These are phyloP conservation scores for Chytridium lagenaria DNA, from an alignment of 371 early-diverging fungal genomes.

Conservation along the genomic window DNA sequence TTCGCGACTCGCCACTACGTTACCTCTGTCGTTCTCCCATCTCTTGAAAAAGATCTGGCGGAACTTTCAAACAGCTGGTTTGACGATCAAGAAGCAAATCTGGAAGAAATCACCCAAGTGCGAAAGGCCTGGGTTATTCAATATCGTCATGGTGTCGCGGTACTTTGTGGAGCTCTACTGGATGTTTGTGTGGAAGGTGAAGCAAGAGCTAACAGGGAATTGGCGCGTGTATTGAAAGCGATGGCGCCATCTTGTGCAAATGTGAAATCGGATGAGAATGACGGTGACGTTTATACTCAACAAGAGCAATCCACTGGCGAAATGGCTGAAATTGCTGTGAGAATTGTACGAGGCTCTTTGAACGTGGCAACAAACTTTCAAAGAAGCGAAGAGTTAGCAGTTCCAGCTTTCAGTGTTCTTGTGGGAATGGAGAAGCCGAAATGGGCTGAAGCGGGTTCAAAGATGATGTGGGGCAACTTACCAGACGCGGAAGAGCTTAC, in stretches of 20 bases:
- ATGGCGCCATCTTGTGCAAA: slow-evolving; percentile 49
- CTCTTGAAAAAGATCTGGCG: slow-evolving; percentile 62
- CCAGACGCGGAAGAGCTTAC: slow-evolving; percentile 28
- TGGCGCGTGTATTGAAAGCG: slow-evolving; percentile 66
- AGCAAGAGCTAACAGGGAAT: slow-evolving; percentile 67
- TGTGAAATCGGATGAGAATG: slow-evolving; percentile 17
- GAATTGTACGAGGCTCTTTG: slow-evolving; percentile 28
- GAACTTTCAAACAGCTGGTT: slow-evolving; percentile 37
- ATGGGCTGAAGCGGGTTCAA: slow-evolving; percentile 19
- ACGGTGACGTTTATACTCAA: too few species aligned
- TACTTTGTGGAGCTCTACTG: slow-evolving; percentile 31
- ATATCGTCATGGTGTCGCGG: slow-evolving; percentile 23
- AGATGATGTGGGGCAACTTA: background rate
- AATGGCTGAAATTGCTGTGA: slow-evolving; percentile 31
- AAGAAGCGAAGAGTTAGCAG: slow-evolving; percentile 54
- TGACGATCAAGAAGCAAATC: background rate
- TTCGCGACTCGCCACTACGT: slow-evolving; percentile 76
- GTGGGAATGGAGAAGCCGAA: slow-evolving; percentile 68
- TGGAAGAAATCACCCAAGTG: background rate
- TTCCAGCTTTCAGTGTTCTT: slow-evolving; percentile 55
- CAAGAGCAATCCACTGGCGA: too few species aligned
- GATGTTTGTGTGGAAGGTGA: slow-evolving; percentile 61
- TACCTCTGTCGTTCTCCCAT: slow-evolving; percentile 65
- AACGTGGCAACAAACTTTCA: background rate
- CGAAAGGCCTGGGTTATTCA: slow-evolving; percentile 23